Conservation (phyloP, 768 basidiomycete genomes). For the Suillus luteus region DNA sequence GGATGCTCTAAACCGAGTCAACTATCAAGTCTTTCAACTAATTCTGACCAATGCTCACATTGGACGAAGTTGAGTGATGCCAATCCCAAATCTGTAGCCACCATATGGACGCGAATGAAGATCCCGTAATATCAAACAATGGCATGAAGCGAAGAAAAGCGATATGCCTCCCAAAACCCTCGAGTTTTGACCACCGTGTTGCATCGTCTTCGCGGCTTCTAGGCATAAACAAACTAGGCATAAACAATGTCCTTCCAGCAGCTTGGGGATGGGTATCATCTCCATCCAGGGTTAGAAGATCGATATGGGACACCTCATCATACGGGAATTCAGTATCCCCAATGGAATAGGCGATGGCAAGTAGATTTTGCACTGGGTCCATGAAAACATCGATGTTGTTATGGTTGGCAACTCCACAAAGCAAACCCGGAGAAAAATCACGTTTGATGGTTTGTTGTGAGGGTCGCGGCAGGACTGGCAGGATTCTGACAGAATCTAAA, state of each 20-base stretch:
- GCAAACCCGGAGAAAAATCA: neutral
- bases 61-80: neutral
- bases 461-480: neutral
- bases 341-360: neutral
- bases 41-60: neutral
- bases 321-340: neutral
- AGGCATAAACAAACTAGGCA: neutral
- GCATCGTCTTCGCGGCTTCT: neutral
- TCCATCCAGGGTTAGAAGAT: neutral
- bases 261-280: neutral
- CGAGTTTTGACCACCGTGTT: neutral
- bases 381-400: neutral
- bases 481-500: neutral
- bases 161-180: neutral
- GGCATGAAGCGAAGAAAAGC: neutral
- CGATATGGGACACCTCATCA: neutral
- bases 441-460: neutral
- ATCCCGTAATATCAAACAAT: no score
- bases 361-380: conserved; percentile 3
- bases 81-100: neutral
- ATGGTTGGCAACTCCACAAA: neutral
- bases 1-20: neutral
- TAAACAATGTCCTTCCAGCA: neutral
- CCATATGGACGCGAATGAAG: neutral
- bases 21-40: neutral